Conservation (phyloP, 2,329 filamentous ascomycete species). For the Colletotrichum sp. region DNA sequence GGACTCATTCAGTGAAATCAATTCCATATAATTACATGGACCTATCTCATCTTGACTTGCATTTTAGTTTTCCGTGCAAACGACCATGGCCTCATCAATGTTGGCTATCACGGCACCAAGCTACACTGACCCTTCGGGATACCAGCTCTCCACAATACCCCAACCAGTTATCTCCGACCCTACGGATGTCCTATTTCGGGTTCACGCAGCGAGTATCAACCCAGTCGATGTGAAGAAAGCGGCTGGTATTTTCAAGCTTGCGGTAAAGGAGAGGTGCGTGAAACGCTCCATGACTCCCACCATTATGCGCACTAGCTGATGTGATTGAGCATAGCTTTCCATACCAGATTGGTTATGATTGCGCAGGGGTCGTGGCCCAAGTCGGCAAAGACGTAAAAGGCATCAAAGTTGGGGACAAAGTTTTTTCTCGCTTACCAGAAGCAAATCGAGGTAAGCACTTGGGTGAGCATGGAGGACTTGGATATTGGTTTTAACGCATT, state of each 20-base stretch:
- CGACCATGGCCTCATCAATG: background rate
- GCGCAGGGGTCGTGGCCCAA: background rate
- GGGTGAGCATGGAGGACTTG: fast-evolving
- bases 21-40: background rate
- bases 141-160: background rate
- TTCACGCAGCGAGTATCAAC: background rate
- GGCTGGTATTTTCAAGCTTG: background rate
- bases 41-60: background rate
- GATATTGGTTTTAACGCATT: fast-evolving
- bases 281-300: background rate
- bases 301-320: background rate
- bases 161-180: background rate
- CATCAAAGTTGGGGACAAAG: background rate
- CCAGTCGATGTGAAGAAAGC: background rate
- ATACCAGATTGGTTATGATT: background rate
- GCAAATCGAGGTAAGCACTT: background rate
- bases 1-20: background rate
- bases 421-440: background rate
- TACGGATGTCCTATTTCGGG: background rate
- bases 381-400: background rate
- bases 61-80: background rate
- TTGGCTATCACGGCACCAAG: background rate
- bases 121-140: background rate
- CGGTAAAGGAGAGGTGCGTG: background rate
- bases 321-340: background rate